Base-by-base conservation (phyloP, 2,329 filamentous ascomycete species). In the Phoma herbarum region DNA sequence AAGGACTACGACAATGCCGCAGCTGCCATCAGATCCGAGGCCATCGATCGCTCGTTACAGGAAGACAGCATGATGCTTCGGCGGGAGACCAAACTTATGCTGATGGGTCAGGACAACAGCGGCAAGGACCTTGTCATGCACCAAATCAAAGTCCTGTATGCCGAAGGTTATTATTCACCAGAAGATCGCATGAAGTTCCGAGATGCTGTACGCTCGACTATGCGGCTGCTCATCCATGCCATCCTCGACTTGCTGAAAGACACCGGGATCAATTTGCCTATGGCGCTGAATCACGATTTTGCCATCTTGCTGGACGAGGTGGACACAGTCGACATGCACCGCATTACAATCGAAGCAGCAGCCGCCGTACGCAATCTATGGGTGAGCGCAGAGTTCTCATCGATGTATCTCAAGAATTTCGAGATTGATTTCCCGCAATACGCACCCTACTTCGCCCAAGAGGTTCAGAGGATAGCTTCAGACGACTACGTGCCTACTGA, bases 361-460 rank as follows among this genome's bases (percentile, higher is more conserved):
- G 62, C 66, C 33, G 72, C 74, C 6, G 59, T 75, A 20, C 49
- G 60, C 28, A 63, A 60, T 18, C 62, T 76, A 50, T 76, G 74
- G 74, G 25, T 64, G 16, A 71, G 72, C 46, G 52, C 64, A 7
- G 56, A 68, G 16, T 76, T 76, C 61, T 72, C 71, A n/a, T 67
- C 66, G 10, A 53, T 75, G 23, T 76, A 69, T 48, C 59, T 73
- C 33, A 65, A 68, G 26, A 76, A 76, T 49, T 74, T 75, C 22
- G 74, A 76, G 53, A 76, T 76, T 48, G 72, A 71, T 26, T 76
- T 76, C 45, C 74, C 74, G 1, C 74, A 74, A 46, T 75, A 74
- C 35, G 64, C 74, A 3, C 59, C 71, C 1, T 76, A 76, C 54
- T 76, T 71, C 49, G 73, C 64, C 1, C 67, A 72, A 37, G 69